phyloP scores from a whole-genome alignment of 2,329 filamentous ascomycete genomes.

The Pseudocercospora fijiensis region DNA sequence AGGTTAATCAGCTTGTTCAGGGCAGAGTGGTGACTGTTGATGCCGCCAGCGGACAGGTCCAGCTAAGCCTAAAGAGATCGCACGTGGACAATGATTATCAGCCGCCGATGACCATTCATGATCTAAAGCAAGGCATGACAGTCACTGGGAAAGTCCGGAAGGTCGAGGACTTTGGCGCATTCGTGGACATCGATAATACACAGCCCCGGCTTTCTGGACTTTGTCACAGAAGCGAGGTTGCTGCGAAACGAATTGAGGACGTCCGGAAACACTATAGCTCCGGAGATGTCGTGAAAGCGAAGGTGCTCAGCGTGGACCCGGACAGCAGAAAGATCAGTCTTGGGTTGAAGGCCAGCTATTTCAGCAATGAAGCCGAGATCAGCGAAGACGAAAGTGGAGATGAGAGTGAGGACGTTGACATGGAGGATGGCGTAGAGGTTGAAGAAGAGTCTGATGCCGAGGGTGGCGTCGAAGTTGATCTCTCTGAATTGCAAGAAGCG shows the following conservation, averaged over 20 bases:
- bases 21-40: slow-evolving; percentile 79
- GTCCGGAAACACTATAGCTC: slow-evolving; percentile 86
- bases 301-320: slow-evolving; percentile 73
- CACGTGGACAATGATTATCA: slow-evolving; percentile 76
- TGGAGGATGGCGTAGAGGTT: slow-evolving; percentile 30
- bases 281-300: slow-evolving; percentile 90
- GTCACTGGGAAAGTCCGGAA: slow-evolving; percentile 90
- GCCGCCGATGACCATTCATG: slow-evolving; percentile 69
- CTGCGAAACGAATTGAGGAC: slow-evolving; percentile 76
- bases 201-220: slow-evolving; percentile 80
- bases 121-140: slow-evolving; percentile 74
- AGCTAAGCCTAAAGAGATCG: slow-evolving; percentile 84
- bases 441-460: slow-evolving; percentile 22
- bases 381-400: slow-evolving; percentile 42
- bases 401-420: slow-evolving; percentile 34
- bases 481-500: slow-evolving; percentile 46
- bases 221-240: slow-evolving; percentile 90
- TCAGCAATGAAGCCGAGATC: slow-evolving; percentile 60
- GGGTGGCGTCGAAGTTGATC: slow-evolving; percentile 39
- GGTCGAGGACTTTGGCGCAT: slow-evolving; percentile 92
- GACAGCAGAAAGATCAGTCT: slow-evolving; percentile 80
- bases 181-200: slow-evolving; percentile 85
- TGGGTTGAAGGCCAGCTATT: slow-evolving; percentile 89
- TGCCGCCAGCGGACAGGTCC: slow-evolving; percentile 65
- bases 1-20: slow-evolving; percentile 85